Percentiles rank a stretch among this genome's conserved stretches.
Evolutionary conservation across 2,329 filamentous ascomycete genomes (phyloP).

Genomic region (Nothophoma quercina): DNA sequence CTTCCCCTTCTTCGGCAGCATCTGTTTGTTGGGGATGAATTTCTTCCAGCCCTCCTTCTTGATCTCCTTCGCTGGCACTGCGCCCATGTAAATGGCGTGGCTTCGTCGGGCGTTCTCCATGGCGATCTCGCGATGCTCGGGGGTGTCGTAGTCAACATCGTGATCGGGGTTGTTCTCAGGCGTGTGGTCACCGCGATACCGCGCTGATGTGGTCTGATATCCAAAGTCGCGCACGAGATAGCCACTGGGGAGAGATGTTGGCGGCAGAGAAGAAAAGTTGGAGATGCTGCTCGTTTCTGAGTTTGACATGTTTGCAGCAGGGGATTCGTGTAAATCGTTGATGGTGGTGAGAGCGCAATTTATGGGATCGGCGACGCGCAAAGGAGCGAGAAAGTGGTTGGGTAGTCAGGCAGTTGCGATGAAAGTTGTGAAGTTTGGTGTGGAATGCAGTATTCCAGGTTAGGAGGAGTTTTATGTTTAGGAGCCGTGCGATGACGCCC

Average conservation of each 20-base stretch:
- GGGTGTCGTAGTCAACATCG: slow-evolving; percentile 32
- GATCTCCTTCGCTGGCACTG: slow-evolving; percentile 16
- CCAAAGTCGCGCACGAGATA: slow-evolving; percentile 34
- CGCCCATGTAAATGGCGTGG: slow-evolving; percentile 35
- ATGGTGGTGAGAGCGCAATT: not conserved
- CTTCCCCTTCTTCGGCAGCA: slow-evolving; percentile 16
- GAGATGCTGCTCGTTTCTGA: slow-evolving; percentile 15
- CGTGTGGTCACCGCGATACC: slow-evolving; percentile 36
- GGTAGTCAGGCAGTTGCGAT: not conserved
- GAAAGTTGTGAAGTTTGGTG: slow-evolving; percentile 1
- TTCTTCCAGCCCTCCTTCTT: slow-evolving; percentile 30
- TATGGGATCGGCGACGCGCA: not conserved
- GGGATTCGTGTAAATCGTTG: not conserved
- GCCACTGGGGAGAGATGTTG: slow-evolving; percentile 8
- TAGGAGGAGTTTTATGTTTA: slow-evolving; percentile 6
- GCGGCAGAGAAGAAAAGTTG: slow-evolving; percentile 12
- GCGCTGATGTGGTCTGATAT: slow-evolving; percentile 30
- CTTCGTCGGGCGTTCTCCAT: slow-evolving; percentile 34
- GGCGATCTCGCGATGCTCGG: slow-evolving; percentile 29
- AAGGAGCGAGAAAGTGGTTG: not conserved
- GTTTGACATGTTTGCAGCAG: slow-evolving; percentile 2
- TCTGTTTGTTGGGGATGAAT: slow-evolving; percentile 24
- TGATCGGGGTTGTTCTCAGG: slow-evolving; percentile 38
- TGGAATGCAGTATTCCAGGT: slow-evolving; percentile 9
- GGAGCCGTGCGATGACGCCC: slow-evolving; percentile 18